Evolutionary conservation across 371 early-diverging fungal species (phyloP), one percentile per base, ranked within the genome.

Genomic region (Sporodiniella umbellata): DNA sequence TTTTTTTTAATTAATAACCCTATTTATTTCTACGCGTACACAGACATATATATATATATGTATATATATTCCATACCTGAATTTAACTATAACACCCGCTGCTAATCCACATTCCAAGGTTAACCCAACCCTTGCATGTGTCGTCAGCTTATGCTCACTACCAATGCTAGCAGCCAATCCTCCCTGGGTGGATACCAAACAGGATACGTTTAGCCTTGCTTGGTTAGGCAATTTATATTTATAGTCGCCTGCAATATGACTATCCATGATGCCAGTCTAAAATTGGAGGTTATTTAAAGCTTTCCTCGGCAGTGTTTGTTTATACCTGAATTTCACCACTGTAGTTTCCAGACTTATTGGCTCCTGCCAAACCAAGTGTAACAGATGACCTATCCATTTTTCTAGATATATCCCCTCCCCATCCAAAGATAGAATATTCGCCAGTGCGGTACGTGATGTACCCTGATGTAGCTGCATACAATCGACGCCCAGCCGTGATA

Each of bases 391-490:
- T 72, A 24, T 81, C 80, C 50, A 77, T 65, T 7, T 69, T 77
- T n/a, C 62, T 61, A 1, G 72, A 69, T 4, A 58, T 48, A 50
- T 68, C 70, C 14, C 67, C 67, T 8, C 87, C 85, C 87, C 87
- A 86, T 5, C 71, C 70, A 10, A 86, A 81, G 25, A 91, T 60
- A 10, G 69, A 63, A 80, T 83, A 89, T 48, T 84, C 82, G 10
- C 90, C 92, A 0, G 91, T 85, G 26, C 83, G 71, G 56, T 84
- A 93, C 0, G 87, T 87, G 45, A 93, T 62, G 62, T 84, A 91
- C 8, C 91, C 92, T 5, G 90, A 87, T 7, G 79, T 78, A 0
- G 78, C 68, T 22, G 69, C 55, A 39, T 74, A 78, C 37, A 86
- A 58, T 22, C 82, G 66, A 2, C 91, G 66, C 19, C 91, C 94